These are phyloP conservation scores for Musa itinerans DNA, from an alignment of 176 grass and related monocot genomes.

Conservation along the genomic window DNA sequence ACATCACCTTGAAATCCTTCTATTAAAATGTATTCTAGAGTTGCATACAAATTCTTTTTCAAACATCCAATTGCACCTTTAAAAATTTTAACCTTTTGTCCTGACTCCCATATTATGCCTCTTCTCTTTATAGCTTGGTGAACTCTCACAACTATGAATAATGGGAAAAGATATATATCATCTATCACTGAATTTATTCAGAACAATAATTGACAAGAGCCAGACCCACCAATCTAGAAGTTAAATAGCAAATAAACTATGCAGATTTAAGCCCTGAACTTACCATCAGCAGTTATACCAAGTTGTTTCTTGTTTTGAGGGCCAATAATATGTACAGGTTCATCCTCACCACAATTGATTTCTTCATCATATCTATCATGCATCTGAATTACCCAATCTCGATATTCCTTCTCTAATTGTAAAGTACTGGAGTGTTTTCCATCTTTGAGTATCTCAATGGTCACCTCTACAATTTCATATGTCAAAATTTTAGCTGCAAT, in stretches of 20 bases:
- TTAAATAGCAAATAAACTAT: background rate
- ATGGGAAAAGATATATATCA: no score
- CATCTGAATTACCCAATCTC: slow-evolving; percentile 38
- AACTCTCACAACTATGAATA: slow-evolving; percentile 34
- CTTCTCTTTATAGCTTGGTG: slow-evolving; percentile 31
- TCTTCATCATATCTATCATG: slow-evolving; percentile 45
- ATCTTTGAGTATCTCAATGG: slow-evolving; percentile 20
- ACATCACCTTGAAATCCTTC: slow-evolving; percentile 46
- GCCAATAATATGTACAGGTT: slow-evolving; percentile 30
- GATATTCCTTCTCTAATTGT: slow-evolving; percentile 33
- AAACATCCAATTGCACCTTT: slow-evolving; percentile 22
- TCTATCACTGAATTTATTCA: slow-evolving; percentile 4
- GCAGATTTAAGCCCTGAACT: slow-evolving; percentile 1
- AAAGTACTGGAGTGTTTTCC: slow-evolving; percentile 22
- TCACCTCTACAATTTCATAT: slow-evolving; percentile 19
- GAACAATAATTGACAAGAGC: background rate
- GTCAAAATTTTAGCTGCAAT: slow-evolving; percentile 5
- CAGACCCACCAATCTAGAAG: background rate
- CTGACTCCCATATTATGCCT: slow-evolving; percentile 35
- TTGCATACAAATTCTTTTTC: slow-evolving; percentile 32
- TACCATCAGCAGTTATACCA: slow-evolving; percentile 41
- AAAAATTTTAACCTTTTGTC: slow-evolving; percentile 35
- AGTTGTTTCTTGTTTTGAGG: slow-evolving; percentile 34
- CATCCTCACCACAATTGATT: slow-evolving; percentile 32
- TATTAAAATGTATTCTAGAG: slow-evolving; percentile 38